Conservation (phyloP, 208 protist species). For the Tritrichomonas foetus region DNA sequence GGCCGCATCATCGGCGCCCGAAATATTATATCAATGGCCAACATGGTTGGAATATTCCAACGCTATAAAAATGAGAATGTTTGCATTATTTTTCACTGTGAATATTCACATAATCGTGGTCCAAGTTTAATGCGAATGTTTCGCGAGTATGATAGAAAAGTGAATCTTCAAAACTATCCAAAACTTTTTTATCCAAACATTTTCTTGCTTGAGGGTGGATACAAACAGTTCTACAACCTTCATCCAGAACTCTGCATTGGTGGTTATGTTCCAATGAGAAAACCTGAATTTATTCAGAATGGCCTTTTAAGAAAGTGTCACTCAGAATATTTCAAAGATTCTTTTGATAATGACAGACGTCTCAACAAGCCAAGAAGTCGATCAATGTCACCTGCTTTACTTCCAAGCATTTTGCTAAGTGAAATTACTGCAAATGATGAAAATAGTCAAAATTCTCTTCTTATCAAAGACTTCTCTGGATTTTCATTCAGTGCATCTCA, state of each 20-base stretch:
- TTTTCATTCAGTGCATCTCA: too few species aligned
- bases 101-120: constrained; percentile 45
- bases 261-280: neutral
- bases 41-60: neutral
- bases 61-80: neutral
- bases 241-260: neutral
- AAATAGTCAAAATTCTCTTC: too few species aligned
- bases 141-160: constrained; percentile 8
- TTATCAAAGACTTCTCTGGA: too few species aligned
- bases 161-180: neutral
- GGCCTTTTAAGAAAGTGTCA: neutral
- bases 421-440: too few species aligned
- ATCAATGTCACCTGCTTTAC: too few species aligned
- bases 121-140: constrained; percentile 17
- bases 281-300: neutral
- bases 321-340: neutral
- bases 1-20: neutral
- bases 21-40: neutral
- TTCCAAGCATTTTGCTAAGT: too few species aligned
- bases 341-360: neutral
- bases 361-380: too few species aligned
- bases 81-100: constrained; percentile 50
- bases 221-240: neutral
- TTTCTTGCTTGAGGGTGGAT: constrained; percentile 2
- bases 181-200: constrained; percentile 2